These are phyloP conservation scores for Tripterygium wilfordii DNA, from an alignment of 177 flowering plant genomes.

Conservation along the genomic window DNA sequence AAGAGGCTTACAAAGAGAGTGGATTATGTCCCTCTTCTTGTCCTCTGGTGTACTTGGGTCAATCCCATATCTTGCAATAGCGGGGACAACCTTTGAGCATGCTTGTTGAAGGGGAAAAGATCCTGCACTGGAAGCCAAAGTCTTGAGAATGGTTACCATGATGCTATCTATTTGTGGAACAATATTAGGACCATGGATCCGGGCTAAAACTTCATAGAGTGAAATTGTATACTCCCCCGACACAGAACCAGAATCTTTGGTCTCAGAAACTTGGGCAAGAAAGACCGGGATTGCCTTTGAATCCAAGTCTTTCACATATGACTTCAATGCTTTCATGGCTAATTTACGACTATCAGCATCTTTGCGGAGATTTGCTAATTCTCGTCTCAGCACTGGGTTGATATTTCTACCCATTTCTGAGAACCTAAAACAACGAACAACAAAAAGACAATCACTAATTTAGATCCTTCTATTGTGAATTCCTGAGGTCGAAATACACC, in stretches of 20 bases:
- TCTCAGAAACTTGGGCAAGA: constrained; percentile 86
- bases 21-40: constrained; percentile 62
- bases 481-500: too few relatives aligned
- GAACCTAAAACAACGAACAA: background rate
- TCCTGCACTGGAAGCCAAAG: constrained; percentile 75
- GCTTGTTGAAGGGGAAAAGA: constrained; percentile 94
- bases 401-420: constrained; percentile 67
- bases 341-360: constrained; percentile 86
- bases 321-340: constrained; percentile 83
- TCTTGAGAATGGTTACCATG: constrained; percentile 71
- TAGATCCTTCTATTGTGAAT: too few relatives aligned
- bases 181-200: constrained; percentile 81
- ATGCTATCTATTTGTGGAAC: constrained; percentile 79
- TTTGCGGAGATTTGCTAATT: constrained; percentile 83
- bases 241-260: constrained; percentile 51
- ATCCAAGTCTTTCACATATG: constrained; percentile 80
- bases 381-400: constrained; percentile 57
- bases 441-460: background rate
- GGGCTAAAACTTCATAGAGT: constrained; percentile 88
- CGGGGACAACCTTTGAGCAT: constrained; percentile 90
- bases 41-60: constrained; percentile 72
- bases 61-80: constrained; percentile 84
- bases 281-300: constrained; percentile 76
- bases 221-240: constrained; percentile 83
- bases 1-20: constrained; percentile 80